Evolutionary conservation across 2,329 filamentous ascomycete species (phyloP).

Genomic region (Arthrocladium fulminans): DNA sequence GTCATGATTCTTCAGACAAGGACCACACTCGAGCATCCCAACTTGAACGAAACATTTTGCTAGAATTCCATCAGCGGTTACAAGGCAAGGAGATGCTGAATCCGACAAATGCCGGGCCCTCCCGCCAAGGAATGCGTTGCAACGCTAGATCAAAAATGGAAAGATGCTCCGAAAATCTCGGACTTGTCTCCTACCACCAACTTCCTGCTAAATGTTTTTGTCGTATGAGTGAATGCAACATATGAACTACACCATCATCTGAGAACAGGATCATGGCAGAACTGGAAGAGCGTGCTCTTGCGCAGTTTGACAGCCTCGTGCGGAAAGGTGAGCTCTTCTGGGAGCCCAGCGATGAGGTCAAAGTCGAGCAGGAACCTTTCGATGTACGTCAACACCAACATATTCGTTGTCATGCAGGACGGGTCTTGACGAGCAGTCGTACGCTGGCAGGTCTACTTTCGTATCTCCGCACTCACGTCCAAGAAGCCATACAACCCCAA

Average conservation of each 20-base stretch:
- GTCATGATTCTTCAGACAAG: no score
- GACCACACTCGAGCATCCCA: no score
- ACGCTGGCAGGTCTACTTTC: slow-evolving; percentile 16
- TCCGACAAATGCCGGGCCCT: no score
- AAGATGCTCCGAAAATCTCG: not conserved
- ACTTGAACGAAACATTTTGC: no score
- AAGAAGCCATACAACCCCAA: slow-evolving; percentile 10
- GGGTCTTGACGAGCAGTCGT: not conserved
- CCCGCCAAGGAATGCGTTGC: no score
- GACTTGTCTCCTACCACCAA: not conserved
- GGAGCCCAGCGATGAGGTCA: slow-evolving; percentile 12
- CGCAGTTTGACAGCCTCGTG: slow-evolving; percentile 21
- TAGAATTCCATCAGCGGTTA: no score
- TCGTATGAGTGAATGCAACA: no score
- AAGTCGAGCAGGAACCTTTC: slow-evolving; percentile 16
- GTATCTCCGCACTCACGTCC: slow-evolving; percentile 12
- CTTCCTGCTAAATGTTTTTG: no score
- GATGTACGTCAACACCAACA: slow-evolving; percentile 16
- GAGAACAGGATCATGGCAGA: slow-evolving; percentile 10
- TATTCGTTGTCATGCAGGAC: not conserved
- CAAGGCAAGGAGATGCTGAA: no score
- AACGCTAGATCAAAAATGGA: not conserved
- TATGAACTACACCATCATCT: no score
- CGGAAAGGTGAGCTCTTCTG: slow-evolving; percentile 16
- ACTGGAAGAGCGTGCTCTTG: slow-evolving; percentile 13